These are phyloP conservation scores for Candolleomyces efflorescens DNA, from an alignment of 768 basidiomycete species.

Conservation along the genomic window DNA sequence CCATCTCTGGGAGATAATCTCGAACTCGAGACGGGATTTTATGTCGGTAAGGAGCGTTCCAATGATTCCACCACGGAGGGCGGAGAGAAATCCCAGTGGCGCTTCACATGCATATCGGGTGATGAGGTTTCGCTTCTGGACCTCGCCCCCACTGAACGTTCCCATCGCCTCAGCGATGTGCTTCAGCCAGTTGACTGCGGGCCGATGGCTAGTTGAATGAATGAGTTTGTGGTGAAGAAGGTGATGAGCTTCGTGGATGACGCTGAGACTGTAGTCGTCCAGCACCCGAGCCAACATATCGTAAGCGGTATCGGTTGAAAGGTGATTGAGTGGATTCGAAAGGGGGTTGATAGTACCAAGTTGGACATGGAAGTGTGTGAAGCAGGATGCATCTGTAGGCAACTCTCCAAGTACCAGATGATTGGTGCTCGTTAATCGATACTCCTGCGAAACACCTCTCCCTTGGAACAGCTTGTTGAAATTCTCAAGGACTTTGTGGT, in stretches of 20 bases:
- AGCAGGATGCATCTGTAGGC: not conserved
- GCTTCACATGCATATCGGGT: not conserved
- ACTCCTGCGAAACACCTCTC: not conserved
- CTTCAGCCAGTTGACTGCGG: not conserved
- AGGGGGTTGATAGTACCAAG: not conserved
- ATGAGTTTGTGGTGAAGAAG: conserved; percentile 4
- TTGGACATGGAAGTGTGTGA: not conserved
- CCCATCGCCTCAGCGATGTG: not conserved
- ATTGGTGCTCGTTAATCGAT: not conserved
- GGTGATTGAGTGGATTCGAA: too few relatives aligned
- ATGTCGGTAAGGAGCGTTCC: not conserved
- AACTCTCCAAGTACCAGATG: not conserved
- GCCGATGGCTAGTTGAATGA: not conserved
- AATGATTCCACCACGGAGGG: not conserved
- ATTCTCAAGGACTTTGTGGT: not conserved
- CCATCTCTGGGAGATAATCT: not conserved
- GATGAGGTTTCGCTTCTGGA: not conserved
- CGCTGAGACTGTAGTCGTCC: not conserved
- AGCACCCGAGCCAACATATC: not conserved
- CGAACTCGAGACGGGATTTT: not conserved
- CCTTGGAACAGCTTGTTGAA: not conserved
- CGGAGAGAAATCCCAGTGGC: not conserved
- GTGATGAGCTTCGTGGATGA: not conserved
- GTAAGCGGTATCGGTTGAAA: not conserved
- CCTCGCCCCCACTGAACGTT: not conserved